phyloP scores from a whole-genome alignment of 2,329 filamentous ascomycete genomes.

The Claviceps maximensis region DNA sequence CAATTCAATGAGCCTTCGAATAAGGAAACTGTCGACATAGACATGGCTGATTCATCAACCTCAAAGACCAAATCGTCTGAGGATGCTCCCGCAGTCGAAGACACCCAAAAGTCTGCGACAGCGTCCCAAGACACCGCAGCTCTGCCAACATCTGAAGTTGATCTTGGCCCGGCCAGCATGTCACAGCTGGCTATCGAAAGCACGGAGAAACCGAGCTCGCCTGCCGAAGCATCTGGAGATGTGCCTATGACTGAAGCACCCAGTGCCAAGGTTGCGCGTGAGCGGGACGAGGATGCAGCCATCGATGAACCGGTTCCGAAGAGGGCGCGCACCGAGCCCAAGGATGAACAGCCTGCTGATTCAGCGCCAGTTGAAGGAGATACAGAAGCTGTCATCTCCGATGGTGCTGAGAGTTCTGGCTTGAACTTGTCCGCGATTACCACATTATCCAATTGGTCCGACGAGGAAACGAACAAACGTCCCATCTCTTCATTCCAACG shows the following conservation, averaged over 20 bases:
- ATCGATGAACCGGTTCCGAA: slow-evolving; percentile 61
- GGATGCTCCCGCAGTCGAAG: slow-evolving; percentile 7
- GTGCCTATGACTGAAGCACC: slow-evolving; percentile 42
- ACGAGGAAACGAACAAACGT: slow-evolving; percentile 29
- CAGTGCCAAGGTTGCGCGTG: slow-evolving; percentile 52
- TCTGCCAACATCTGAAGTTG: slow-evolving; percentile 20
- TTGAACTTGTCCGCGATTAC: slow-evolving; percentile 12
- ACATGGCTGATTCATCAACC: slow-evolving; percentile 14
- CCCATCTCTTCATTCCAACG: slow-evolving; percentile 46
- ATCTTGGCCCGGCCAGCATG: slow-evolving; percentile 22
- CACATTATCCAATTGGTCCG: slow-evolving; percentile 25
- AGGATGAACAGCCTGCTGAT: slow-evolving; percentile 22
- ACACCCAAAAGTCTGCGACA: slow-evolving; percentile 6
- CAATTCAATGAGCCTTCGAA: not conserved
- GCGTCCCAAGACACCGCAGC: slow-evolving; percentile 10
- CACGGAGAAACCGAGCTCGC: slow-evolving; percentile 17
- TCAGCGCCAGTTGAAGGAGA: slow-evolving; percentile 6
- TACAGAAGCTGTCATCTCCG: slow-evolving; percentile 5
- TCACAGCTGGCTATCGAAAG: slow-evolving; percentile 26
- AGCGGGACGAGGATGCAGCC: slow-evolving; percentile 60
- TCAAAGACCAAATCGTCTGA: slow-evolving; percentile 7
- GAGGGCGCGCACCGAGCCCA: slow-evolving; percentile 59
- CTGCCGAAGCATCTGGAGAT: slow-evolving; percentile 23
- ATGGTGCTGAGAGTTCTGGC: slow-evolving; percentile 6
- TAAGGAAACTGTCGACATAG: slow-evolving; percentile 9